A percentile compares a stretch with the other conserved stretches of the same genome.
Conservation (phyloP, 495 filamentous ascomycete genomes). For the Penicillium paxilli region DNA sequence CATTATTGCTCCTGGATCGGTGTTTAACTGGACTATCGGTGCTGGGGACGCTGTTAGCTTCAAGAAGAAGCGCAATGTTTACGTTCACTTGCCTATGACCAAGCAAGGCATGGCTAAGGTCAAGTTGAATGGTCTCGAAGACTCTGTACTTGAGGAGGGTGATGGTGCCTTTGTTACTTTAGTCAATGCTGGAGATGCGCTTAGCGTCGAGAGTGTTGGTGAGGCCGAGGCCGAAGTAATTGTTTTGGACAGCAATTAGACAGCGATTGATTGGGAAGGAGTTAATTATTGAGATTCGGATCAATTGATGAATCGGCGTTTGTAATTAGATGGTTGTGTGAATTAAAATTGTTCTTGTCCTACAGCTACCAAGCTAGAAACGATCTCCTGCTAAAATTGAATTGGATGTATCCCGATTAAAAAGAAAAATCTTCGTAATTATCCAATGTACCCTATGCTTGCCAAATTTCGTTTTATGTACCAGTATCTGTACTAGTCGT, state of each 20-base stretch:
- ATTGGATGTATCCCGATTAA: too few relatives aligned
- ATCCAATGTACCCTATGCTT: too few relatives aligned
- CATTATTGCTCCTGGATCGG: constrained; percentile 54
- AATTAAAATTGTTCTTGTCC: too few relatives aligned
- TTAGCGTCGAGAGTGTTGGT: constrained; percentile 63
- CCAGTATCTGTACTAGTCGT: too few relatives aligned
- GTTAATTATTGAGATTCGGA: not conserved
- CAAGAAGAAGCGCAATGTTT: constrained; percentile 64
- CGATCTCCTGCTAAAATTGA: too few relatives aligned
- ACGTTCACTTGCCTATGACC: constrained; percentile 74
- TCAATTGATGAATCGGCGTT: not conserved
- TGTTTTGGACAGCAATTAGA: constrained; percentile 58
- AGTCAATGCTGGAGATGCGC: constrained; percentile 57
- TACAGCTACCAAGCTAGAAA: too few relatives aligned
- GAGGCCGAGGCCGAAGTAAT: constrained; percentile 68
- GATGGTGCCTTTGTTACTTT: constrained; percentile 69
- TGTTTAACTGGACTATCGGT: constrained; percentile 64
- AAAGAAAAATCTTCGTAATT: too few relatives aligned
- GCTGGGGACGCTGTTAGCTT: constrained; percentile 40
- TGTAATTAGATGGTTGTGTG: too few relatives aligned
- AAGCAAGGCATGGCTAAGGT: constrained; percentile 69
- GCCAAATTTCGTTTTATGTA: too few relatives aligned
- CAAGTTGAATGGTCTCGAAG: constrained; percentile 60
- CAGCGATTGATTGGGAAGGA: constrained; percentile 25
- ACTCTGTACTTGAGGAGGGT: constrained; percentile 63